Conservation (phyloP, 257 asterid species). For the Leonotis leonurus region DNA sequence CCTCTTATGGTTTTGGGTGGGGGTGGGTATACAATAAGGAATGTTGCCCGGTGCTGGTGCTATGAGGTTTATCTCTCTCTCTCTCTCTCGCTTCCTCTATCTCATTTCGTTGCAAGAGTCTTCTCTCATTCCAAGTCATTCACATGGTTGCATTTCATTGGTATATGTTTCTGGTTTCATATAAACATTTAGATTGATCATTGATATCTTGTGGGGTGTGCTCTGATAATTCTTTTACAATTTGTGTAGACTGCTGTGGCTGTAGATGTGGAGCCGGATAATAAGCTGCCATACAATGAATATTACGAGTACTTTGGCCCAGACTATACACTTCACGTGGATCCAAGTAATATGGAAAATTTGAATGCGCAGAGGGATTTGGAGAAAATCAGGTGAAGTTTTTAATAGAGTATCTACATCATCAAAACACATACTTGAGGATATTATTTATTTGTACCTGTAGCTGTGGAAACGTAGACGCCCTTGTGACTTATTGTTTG, state of each 20-base stretch:
- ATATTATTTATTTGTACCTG: not conserved
- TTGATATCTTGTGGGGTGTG: not conserved
- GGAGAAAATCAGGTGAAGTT: constrained; percentile 61
- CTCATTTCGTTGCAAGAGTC: not conserved
- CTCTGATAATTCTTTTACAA: constrained; percentile 11
- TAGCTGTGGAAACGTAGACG: not conserved
- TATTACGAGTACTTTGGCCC: constrained; percentile 89
- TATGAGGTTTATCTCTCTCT: constrained; percentile 32
- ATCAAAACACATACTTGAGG: not conserved
- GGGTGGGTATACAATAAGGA: constrained; percentile 40
- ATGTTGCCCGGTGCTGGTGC: constrained; percentile 54
- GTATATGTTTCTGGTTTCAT: not conserved
- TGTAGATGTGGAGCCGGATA: constrained; percentile 77
- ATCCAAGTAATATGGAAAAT: constrained; percentile 56
- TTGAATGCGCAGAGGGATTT: constrained; percentile 51
- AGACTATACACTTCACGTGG: constrained; percentile 65
- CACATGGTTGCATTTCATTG: constrained; percentile 5
- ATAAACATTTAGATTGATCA: not conserved
- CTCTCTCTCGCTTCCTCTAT: constrained; percentile 7
- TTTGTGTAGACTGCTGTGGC: constrained; percentile 91
- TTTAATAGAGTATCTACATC: constrained; percentile 1
- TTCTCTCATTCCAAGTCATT: not conserved
- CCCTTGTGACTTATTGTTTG: not conserved
- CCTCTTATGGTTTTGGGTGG: constrained; percentile 48
- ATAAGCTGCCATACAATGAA: constrained; percentile 70